Evolutionary conservation across 2,329 filamentous ascomycete genomes (phyloP).

Genomic region (Penicillium nordicum): DNA sequence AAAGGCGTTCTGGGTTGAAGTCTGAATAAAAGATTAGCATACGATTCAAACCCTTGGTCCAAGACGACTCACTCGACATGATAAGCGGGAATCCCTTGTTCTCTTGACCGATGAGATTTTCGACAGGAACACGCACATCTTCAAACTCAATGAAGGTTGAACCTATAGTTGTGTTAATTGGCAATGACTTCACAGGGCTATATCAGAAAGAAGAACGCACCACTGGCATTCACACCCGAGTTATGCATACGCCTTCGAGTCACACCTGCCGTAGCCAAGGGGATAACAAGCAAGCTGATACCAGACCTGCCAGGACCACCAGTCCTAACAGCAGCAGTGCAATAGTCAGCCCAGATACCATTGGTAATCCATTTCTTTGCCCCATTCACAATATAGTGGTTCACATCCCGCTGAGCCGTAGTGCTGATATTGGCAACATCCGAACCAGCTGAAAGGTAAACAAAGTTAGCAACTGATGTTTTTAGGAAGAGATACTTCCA

Average conservation of each 20-base stretch:
- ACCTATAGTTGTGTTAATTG: constrained; percentile 24
- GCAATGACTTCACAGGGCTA: not conserved
- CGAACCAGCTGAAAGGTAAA: constrained; percentile 49
- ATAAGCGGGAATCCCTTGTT: constrained; percentile 69
- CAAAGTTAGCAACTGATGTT: constrained; percentile 4
- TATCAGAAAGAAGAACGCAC: constrained; percentile 31
- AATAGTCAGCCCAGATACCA: constrained; percentile 58
- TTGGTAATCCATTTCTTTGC: constrained; percentile 69
- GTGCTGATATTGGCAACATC: constrained; percentile 64
- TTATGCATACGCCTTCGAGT: constrained; percentile 52
- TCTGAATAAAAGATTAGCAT: constrained; percentile 34
- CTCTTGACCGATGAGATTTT: constrained; percentile 67
- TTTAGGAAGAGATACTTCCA: not conserved
- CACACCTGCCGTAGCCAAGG: constrained; percentile 62
- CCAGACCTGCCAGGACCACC: constrained; percentile 60
- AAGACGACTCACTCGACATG: constrained; percentile 56
- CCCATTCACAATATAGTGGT: constrained; percentile 61
- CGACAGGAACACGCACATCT: constrained; percentile 66
- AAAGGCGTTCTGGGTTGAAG: constrained; percentile 73
- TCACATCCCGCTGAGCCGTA: constrained; percentile 53
- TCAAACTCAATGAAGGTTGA: constrained; percentile 67
- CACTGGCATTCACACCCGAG: constrained; percentile 64
- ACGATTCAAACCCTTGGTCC: not conserved
- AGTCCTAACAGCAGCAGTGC: constrained; percentile 58
- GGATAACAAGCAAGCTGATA: constrained; percentile 64